A percentile compares a stretch with the other conserved stretches of the same genome.
These are phyloP conservation scores for Amphicarpaea edgeworthii DNA, from an alignment of 306 rosid genomes.

Conservation along the genomic window DNA sequence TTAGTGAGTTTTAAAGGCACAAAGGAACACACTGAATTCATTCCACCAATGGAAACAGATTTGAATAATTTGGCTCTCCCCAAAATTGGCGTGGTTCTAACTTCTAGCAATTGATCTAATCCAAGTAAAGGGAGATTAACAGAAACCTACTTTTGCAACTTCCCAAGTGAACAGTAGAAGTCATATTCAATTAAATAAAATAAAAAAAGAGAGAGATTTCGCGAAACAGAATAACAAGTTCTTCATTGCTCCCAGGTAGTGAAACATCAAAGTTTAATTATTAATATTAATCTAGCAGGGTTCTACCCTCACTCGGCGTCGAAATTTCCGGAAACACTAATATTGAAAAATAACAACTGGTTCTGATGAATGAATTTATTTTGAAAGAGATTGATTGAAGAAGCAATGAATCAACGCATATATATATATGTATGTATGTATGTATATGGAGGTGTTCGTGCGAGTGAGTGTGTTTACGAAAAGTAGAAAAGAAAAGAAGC, in stretches of 20 bases:
- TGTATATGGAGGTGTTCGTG: too few relatives aligned
- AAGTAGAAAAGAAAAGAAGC: neutral
- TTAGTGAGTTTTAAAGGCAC: neutral
- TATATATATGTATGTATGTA: too few relatives aligned
- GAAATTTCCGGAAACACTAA: neutral
- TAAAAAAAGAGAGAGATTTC: neutral
- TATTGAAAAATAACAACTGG: conserved; percentile 10
- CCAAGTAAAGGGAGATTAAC: neutral
- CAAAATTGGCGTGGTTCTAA: neutral
- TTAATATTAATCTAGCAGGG: neutral
- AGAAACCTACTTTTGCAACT: neutral
- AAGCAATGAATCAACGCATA: neutral
- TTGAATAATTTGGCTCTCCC: conserved; percentile 3
- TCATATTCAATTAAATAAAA: neutral
- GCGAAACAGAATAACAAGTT: neutral
- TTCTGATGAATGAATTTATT: too few relatives aligned
- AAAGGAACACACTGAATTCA: neutral
- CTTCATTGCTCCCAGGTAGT: conserved; percentile 29
- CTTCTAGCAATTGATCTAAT: conserved; percentile 2
- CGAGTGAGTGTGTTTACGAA: neutral
- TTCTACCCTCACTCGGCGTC: neutral
- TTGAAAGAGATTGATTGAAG: neutral
- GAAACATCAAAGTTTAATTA: conserved; percentile 8
- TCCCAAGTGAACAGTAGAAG: conserved; percentile 1
- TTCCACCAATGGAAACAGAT: neutral